Evolutionary conservation across 2,329 filamentous ascomycete genomes (phyloP), one percentile per base, ranked within the genome.

Genomic region (Aspergillus neotritici): DNA sequence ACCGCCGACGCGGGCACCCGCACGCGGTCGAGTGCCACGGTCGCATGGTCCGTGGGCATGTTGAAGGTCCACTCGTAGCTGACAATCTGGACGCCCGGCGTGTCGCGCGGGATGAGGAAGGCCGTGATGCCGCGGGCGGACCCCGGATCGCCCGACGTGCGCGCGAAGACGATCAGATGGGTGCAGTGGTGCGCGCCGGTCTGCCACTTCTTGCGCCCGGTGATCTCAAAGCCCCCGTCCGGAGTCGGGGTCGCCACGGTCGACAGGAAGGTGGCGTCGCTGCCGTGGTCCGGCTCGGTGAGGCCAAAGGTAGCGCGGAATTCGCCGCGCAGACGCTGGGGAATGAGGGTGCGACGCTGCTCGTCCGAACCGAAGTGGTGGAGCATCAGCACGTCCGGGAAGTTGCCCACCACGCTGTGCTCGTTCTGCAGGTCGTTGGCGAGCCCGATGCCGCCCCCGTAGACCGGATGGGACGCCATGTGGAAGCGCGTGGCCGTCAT

Each of bases 31-130:
- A 83, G 64, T 2, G 71, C 70, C 31, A 83, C 67, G 1, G 78
- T 82, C 3, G 79, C 79, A 55, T 83, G 79, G 57, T 83, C 79
- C 5, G 79, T 82, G 0, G 79, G 79, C 79, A 83, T 83, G 53
- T 83, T 83, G 40, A 82, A 71, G 1, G 79, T 83, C 77, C 78
- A 83, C 60, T 83, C 74, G 51, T 79, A 83, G 31, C 75, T 78
- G 35, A 74, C 70, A 6, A 80, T 71, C 15, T 69, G 67, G 12
- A 82, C 52, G 0, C 79, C 79, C 1, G 69, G 67, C 0, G 77
- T 73, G 1, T 73, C 63, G 28, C 66, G 61, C 2, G 79, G 78
- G 1, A 82, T 74, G 21, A 82, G 68, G 52, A 83, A 82, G 40
- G 78, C 80, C 1, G 77, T 79, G 33, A 83, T 81, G 0, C 80